phyloP scores from a whole-genome alignment of 805 yeast genomes.

The Kodamaea sagamina region DNA sequence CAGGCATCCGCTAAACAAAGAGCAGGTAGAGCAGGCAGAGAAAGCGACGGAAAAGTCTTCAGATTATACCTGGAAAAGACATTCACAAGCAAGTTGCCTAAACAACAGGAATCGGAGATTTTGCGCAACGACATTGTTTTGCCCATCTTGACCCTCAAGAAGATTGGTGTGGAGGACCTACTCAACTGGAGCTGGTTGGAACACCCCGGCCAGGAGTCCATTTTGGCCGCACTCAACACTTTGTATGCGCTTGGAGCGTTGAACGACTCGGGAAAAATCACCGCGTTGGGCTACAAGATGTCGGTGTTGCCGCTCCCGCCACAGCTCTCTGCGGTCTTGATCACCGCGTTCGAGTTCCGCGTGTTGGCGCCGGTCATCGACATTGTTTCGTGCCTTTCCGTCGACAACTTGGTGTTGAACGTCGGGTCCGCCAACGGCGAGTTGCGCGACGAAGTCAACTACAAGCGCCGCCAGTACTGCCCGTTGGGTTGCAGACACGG shows the following conservation, averaged over 20 bases:
- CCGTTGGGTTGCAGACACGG: constrained; percentile 75
- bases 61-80: constrained; percentile 78
- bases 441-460: constrained; percentile 80
- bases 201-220: constrained; percentile 78
- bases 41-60: constrained; percentile 82
- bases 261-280: constrained; percentile 72
- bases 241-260: constrained; percentile 79
- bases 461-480: constrained; percentile 66
- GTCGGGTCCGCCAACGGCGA: constrained; percentile 65
- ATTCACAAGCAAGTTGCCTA: constrained; percentile 55
- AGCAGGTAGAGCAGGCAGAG: constrained; percentile 99
- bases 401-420: constrained; percentile 80
- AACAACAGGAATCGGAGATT: constrained; percentile 92
- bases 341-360: constrained; percentile 62
- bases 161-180: constrained; percentile 79
- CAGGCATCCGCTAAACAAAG: constrained; percentile 94
- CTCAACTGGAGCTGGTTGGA: constrained; percentile 92
- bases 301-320: constrained; percentile 92
- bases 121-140: constrained; percentile 80
- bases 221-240: constrained; percentile 74
- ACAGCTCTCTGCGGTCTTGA: constrained; percentile 80
- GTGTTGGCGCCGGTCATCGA: constrained; percentile 74
- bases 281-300: constrained; percentile 81
- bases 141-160: constrained; percentile 82
- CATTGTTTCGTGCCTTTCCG: constrained; percentile 89